phyloP scores from a whole-genome alignment of 2,329 filamentous ascomycete species.

The Colletotrichum graminicola region DNA sequence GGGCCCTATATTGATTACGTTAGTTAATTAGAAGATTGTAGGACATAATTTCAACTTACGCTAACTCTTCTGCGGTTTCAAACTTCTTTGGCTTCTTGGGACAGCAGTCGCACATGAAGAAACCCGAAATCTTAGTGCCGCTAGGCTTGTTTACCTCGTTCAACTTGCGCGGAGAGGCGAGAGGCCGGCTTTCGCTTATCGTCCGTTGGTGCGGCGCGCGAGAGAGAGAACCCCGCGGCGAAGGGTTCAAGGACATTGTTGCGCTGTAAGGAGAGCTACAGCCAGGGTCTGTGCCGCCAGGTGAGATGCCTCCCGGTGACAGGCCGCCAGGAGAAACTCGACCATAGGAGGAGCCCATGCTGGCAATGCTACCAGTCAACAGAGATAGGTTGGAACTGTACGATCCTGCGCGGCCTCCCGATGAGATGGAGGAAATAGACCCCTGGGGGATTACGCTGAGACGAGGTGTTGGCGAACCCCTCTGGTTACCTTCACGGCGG shows the following conservation, averaged over 20 bases:
- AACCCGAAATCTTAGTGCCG: constrained; percentile 64
- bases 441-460: constrained; percentile 61
- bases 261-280: constrained; percentile 64
- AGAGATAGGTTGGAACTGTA: constrained; percentile 62
- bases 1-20: constrained; percentile 67
- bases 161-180: constrained; percentile 65
- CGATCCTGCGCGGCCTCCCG: constrained; percentile 60
- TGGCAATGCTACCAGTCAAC: constrained; percentile 56
- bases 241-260: constrained; percentile 62
- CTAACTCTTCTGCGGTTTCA: constrained; percentile 83
- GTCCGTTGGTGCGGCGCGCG: constrained; percentile 61
- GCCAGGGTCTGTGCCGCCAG: constrained; percentile 56
- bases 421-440: constrained; percentile 59
- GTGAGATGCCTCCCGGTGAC: constrained; percentile 64
- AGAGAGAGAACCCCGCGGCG: constrained; percentile 61
- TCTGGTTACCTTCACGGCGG: constrained; percentile 61
- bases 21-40: constrained; percentile 38
- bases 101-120: constrained; percentile 89
- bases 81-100: constrained; percentile 98
- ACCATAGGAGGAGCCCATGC: constrained; percentile 56
- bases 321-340: constrained; percentile 59
- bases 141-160: constrained; percentile 62
- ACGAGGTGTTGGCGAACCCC: constrained; percentile 66
- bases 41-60: constrained; percentile 66
- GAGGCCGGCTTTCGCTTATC: constrained; percentile 55